A percentile compares a stretch with the other conserved stretches of the same genome.
Evolutionary conservation across 73 alveolate species (phyloP).

Genomic region (Tetrahymena malaccensis): DNA sequence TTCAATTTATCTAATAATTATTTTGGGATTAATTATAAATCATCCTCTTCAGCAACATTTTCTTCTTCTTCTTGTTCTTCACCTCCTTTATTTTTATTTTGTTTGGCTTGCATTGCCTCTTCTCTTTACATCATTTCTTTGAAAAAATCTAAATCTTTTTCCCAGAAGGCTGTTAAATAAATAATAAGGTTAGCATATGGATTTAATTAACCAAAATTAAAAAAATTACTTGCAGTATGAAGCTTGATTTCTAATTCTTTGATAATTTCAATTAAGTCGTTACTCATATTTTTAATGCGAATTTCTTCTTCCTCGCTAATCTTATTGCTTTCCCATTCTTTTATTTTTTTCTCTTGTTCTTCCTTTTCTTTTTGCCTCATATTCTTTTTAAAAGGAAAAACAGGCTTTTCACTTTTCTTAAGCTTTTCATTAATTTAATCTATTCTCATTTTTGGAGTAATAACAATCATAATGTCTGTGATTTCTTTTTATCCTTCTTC

Average conservation of each 20-base stretch:
- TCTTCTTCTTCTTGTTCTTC: neutral
- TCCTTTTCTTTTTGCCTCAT: neutral
- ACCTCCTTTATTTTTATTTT: neutral
- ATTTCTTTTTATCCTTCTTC: neutral
- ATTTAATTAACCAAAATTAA: neutral
- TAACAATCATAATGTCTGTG: neutral
- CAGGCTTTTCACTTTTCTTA: neutral
- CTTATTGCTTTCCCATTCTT: neutral
- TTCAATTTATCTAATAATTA: neutral
- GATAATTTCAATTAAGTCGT: neutral
- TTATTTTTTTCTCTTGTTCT: neutral
- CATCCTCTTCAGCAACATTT: neutral
- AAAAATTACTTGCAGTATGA: neutral
- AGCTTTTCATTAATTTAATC: neutral
- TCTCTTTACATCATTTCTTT: neutral
- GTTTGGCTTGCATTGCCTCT: neutral
- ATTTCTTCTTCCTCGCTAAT: neutral
- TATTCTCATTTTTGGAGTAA: neutral
- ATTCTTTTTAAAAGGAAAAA: neutral
- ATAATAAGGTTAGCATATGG: neutral
- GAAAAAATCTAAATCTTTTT: neutral
- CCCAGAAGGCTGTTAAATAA: neutral
- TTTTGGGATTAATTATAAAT: neutral
- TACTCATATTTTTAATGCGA: neutral
- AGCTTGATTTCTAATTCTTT: neutral